Conservation (phyloP, 2,329 filamentous ascomycete species). For the Bipolaris oryzae region DNA sequence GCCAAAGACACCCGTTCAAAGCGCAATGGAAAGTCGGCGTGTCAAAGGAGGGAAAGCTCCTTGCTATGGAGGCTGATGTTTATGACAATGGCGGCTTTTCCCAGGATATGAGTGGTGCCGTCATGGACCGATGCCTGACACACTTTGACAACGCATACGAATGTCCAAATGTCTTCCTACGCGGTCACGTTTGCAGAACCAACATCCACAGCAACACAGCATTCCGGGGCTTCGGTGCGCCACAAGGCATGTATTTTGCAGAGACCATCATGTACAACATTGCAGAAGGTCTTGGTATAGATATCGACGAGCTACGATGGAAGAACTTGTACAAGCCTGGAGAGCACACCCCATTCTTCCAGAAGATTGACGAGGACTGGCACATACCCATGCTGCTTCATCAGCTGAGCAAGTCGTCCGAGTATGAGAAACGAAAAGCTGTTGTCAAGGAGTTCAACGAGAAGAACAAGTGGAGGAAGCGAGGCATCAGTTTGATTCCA, state of each 20-base stretch:
- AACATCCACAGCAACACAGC: slow-evolving; percentile 97
- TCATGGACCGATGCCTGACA: slow-evolving; percentile 81
- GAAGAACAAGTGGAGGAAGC: slow-evolving; percentile 88
- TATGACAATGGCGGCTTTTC: slow-evolving; percentile 89
- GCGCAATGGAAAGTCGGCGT: slow-evolving; percentile 89
- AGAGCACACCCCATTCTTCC: slow-evolving; percentile 88
- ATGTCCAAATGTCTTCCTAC: slow-evolving; percentile 83
- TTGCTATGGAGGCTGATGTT: slow-evolving; percentile 85
- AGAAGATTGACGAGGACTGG: slow-evolving; percentile 80
- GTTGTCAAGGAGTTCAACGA: slow-evolving; percentile 79
- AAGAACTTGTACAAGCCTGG: slow-evolving; percentile 83
- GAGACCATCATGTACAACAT: slow-evolving; percentile 88
- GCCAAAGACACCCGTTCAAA: slow-evolving; percentile 90
- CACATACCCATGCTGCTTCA: slow-evolving; percentile 91
- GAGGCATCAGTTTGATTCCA: slow-evolving; percentile 81
- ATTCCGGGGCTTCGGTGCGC: slow-evolving; percentile 92
- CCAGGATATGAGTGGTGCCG: slow-evolving; percentile 71
- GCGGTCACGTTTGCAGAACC: slow-evolving; percentile 85
- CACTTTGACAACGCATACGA: slow-evolving; percentile 89
- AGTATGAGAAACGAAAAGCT: slow-evolving; percentile 72
- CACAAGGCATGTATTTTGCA: slow-evolving; percentile 91
- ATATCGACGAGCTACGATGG: slow-evolving; percentile 76
- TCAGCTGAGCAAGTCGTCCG: slow-evolving; percentile 75
- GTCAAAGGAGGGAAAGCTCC: slow-evolving; percentile 87
- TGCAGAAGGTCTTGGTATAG: slow-evolving; percentile 83